Evolutionary conservation across 2,329 filamentous ascomycete species (phyloP), one percentile per base, ranked within the genome.

Genomic region (Arthrobotrys musiformis): DNA sequence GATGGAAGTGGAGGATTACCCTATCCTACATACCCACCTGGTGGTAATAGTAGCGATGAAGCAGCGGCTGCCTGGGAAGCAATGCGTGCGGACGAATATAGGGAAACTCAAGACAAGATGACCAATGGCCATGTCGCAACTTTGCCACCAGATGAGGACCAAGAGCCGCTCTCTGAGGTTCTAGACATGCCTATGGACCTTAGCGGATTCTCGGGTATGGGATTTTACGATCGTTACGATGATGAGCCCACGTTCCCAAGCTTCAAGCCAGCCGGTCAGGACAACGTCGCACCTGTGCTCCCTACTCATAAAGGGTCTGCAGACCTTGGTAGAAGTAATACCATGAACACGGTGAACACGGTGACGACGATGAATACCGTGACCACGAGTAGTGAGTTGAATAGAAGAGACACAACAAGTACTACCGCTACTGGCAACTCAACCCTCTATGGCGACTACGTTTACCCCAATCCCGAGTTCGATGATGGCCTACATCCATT

Each of bases 401-500:
- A 56, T 26, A 40, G 73, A 28, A 60, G 61, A 28, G 66, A 77
- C 46, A 77, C 73, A 5, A 76, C 72, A n/a, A 70, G 60, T 50
- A 77, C 73, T 17, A 52, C 42, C 1, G 62, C 69, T 15, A 70
- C 72, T 24, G 54, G 46, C 35, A 26, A 30, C 26, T 61, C 66
- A 28, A 70, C 73, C 24, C 37, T 44, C 4, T 40, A 58, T 33
- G 63, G 68, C 22, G 73, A 52, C 78, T 77, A 78, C 11, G 52
- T 68, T 13, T 81, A 80, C 63, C 74, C 78, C 2, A 79, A 81
- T 42, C 85, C 85, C 0, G 85, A 87, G 48, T 58, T 37, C 13
- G 86, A 86, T 68, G 86, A 88, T 74, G 84, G 86, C 13, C 85
- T 88, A 1, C 87, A 89, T 80, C 87, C 88, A 2, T 90, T 90